These are phyloP conservation scores for Eruca vesicaria DNA, from an alignment of 441 rosid species.

Conservation along the genomic window DNA sequence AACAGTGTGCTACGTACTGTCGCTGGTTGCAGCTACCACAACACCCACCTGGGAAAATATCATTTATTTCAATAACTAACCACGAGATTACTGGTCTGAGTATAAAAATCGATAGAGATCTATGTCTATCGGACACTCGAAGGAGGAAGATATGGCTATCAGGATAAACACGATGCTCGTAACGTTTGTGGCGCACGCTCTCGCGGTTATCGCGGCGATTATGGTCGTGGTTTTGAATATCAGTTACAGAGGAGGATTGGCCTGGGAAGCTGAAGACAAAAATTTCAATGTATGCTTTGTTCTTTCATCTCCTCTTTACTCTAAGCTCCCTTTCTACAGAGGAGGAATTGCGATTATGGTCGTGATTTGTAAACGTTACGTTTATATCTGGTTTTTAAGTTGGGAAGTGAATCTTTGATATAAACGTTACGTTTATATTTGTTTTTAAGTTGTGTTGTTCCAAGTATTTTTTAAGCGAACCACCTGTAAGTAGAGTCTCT, in stretches of 20 bases:
- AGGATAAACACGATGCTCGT: constrained; percentile 51
- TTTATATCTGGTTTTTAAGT: too few relatives aligned
- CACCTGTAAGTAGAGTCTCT: too few relatives aligned
- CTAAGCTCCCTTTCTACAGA: too few relatives aligned
- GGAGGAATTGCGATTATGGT: too few relatives aligned
- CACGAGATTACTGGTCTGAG: neutral
- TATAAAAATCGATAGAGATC: neutral
- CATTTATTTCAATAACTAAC: neutral
- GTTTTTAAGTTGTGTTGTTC: too few relatives aligned
- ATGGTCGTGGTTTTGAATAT: constrained; percentile 81
- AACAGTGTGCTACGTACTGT: too few relatives aligned
- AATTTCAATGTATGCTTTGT: constrained; percentile 61
- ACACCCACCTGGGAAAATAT: neutral
- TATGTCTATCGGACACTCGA: too few relatives aligned
- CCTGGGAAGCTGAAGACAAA: constrained; percentile 84
- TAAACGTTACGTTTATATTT: too few relatives aligned
- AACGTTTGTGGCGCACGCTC: constrained; percentile 59
- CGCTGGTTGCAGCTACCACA: neutral
- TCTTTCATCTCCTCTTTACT: too few relatives aligned
- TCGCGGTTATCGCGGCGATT: constrained; percentile 54
- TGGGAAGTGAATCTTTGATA: too few relatives aligned
- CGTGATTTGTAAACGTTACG: too few relatives aligned
- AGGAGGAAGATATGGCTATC: constrained; percentile 44
- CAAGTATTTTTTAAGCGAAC: too few relatives aligned
- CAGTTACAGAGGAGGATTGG: constrained; percentile 76